Percentiles rank a stretch among this genome's conserved stretches.
Conservation (phyloP, 352 stramenopile genomes). For the Globisporangium parvum region DNA sequence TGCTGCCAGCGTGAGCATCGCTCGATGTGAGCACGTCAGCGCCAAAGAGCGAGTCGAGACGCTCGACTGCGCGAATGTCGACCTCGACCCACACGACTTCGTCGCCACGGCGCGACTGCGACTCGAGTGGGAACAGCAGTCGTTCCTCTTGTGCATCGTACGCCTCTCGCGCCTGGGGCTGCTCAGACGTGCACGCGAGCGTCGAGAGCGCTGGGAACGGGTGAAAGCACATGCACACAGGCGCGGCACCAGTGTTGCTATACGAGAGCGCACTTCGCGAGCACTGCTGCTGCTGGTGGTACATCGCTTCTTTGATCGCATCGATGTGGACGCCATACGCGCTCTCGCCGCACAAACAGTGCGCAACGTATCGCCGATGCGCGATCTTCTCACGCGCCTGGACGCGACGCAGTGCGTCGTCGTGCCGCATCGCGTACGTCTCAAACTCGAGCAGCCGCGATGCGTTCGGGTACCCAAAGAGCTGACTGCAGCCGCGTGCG, state of each 20-base stretch:
- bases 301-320: slow-evolving; percentile 12
- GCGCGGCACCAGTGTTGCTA: background rate
- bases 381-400: slow-evolving; percentile 13
- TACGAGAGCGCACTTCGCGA: slow-evolving; percentile 8
- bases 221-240: slow-evolving; percentile 24
- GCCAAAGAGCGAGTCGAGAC: slow-evolving; percentile 27
- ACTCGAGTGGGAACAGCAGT: slow-evolving; percentile 30
- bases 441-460: slow-evolving; percentile 29
- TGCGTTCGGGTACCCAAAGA: slow-evolving; percentile 23
- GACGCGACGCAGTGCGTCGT: background rate
- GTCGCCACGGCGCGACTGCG: slow-evolving; percentile 13
- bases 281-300: slow-evolving; percentile 18
- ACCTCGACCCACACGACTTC: slow-evolving; percentile 32
- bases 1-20: background rate
- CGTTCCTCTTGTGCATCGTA: slow-evolving; percentile 27
- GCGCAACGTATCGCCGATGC: slow-evolving; percentile 15
- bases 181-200: background rate
- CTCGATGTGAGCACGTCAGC: background rate
- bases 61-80: slow-evolving; percentile 19
- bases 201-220: slow-evolving; percentile 18
- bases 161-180: background rate
- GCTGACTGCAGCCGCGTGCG: slow-evolving; percentile 6
- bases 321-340: slow-evolving; percentile 20
- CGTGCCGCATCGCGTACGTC: slow-evolving; percentile 10
- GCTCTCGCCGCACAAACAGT: slow-evolving; percentile 40